phyloP scores from a whole-genome alignment of 1,139 yeast species.

The Pichia kudriavzevii region DNA sequence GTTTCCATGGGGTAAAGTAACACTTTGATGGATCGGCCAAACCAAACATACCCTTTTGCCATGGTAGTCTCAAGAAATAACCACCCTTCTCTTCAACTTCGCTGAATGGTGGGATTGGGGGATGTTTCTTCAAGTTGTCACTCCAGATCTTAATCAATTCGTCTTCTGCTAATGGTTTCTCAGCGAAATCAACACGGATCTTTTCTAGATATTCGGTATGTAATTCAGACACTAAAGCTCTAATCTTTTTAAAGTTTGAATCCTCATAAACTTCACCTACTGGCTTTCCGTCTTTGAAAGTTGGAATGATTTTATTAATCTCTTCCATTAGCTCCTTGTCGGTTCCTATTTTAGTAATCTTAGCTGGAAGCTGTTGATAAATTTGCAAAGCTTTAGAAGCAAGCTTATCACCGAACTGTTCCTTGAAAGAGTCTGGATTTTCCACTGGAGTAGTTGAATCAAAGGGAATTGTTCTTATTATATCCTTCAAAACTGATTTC shows the following conservation, averaged over 20 bases:
- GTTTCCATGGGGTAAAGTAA: constrained; percentile 94
- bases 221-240: constrained; percentile 49
- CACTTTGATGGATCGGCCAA: constrained; percentile 69
- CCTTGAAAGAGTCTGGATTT: constrained; percentile 16
- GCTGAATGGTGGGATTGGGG: constrained; percentile 32
- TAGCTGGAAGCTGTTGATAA: constrained; percentile 21
- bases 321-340: constrained; percentile 22
- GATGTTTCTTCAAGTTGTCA: constrained; percentile 41
- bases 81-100: constrained; percentile 59
- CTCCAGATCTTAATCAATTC: constrained; percentile 40
- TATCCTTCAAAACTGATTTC: constrained; percentile 38
- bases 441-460: constrained; percentile 13
- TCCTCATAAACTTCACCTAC: constrained; percentile 32
- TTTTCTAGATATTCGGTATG: constrained; percentile 44
- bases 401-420: constrained; percentile 24
- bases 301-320: constrained; percentile 27
- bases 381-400: constrained; percentile 23
- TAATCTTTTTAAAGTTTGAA: constrained; percentile 39
- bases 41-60: constrained; percentile 75
- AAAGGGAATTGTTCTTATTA: constrained; percentile 24
- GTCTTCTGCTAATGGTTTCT: constrained; percentile 21
- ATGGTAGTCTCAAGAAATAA: constrained; percentile 49
- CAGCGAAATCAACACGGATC: constrained; percentile 34
- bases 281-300: constrained; percentile 29
- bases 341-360: constrained; percentile 17